Base-by-base conservation (phyloP, 768 basidiomycete genomes). In the Kwoniella botswanensis region DNA sequence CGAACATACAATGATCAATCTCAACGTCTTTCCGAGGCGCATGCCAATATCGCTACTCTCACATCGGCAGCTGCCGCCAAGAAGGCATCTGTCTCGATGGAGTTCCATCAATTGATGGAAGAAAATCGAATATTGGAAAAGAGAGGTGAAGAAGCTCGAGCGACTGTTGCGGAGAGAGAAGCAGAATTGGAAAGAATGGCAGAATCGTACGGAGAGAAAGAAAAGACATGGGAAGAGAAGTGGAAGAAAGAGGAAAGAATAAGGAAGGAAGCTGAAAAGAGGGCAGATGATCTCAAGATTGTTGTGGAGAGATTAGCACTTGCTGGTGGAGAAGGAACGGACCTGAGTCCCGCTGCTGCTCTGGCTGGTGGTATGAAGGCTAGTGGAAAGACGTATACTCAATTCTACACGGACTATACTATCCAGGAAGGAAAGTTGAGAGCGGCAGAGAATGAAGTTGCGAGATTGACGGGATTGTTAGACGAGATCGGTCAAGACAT, bases 321-420 rank as follows among this genome's bases (percentile, higher is more conserved):
- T 35, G 82, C 78, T n/a, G 67, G 73, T 12, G 80, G 86, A 85
- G 6, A 89, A 88, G 44, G 89, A 87, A 55, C 81, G 85, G 88
- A 90, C 55, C 85, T 94, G 18, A 94, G 92, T 78, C 93, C 95
- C 1, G 93, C 94, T 0, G 92, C 95, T 13, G 90, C 91, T 4
- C 89, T 96, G 86, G 93, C 91, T 7, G 90, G 90, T 84, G 89
- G 87, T 71, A 88, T 90, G 22, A 93, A 94, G 85, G 89, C 88
- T 82, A 88, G 86, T 35, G 85, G 85, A 4, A 92, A 92, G 86
- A 92, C 92, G 0, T 96, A 96, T 85, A 96, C 96, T 0, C 92
- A 97, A 78, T 90, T 98, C 22, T 98, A 97, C 81, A 88, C 92
- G 17, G 93, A 97, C 79, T 93, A 93, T 74, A 90, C 96, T 44